Base-by-base conservation (phyloP, 805 yeast genomes). In the Saccharomycopsis fodiens region DNA sequence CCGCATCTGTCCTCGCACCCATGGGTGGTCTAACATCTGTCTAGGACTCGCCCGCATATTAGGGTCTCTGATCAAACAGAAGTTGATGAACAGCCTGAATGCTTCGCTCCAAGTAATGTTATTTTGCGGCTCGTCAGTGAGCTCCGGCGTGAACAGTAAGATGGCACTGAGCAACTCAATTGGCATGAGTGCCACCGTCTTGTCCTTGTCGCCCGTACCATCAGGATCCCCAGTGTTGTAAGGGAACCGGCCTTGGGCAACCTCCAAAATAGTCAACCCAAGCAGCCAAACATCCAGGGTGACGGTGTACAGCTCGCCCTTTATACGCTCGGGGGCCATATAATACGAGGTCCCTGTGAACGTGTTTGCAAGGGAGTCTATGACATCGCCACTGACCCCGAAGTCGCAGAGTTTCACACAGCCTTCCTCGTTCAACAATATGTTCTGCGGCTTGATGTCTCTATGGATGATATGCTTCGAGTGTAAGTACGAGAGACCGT, bases 311-410 rank as follows among this genome's bases (percentile, higher is more conserved):
- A 96, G 93, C 58, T 87, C 91, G 23, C 96, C 97, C 67, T 85
- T 85, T 42, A 93, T 91, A 55, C 98, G 73, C 63, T 93, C 98
- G 0, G 98, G 98, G 0, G 98, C 97, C 98, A 93, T 93, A 63
- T 93, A 93, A 60, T 86, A 91, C 8, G 95, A 89, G 0, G 98
- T 93, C 2, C 98, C 98, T 0, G 96, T 93, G 59, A 89, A 93
- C 0, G 98, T 93, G 1, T 96, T 86, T 1, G 97, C 97, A 39
- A 93, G 68, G 0, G 96, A 87, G 62, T 93, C 84, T 27, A 91
- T 96, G 16, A 93, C 96, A 58, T 87, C 96, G 8, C 98, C 98
- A 59, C 95, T 82, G 22, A 93, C 98, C 17, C 98, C 98, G 67
- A 93, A 93, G 65, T 93, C 98, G 65, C 97, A 91, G 43, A 93